A percentile compares a stretch with the other conserved stretches of the same genome.
Conservation (phyloP, 1,284 basidiomycete genomes). For the Ganoderma lingzhi region DNA sequence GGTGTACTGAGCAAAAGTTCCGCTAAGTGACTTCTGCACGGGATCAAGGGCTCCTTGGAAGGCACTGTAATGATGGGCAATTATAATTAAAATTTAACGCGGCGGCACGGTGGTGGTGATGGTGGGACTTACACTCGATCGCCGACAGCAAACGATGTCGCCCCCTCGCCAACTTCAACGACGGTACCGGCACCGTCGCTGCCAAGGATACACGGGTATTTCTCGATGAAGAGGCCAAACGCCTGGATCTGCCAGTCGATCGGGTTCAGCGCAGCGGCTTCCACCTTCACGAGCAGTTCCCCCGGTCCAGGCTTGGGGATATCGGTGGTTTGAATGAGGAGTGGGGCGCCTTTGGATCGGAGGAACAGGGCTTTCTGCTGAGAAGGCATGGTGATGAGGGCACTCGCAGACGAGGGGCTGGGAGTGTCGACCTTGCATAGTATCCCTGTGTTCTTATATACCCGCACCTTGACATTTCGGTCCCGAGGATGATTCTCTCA, state of each 20-base stretch:
- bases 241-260: constrained; percentile 48
- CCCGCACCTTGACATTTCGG: neutral
- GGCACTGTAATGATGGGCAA: neutral
- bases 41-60: constrained; percentile 11
- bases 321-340: constrained; percentile 30
- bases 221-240: constrained; percentile 42
- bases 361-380: constrained; percentile 41
- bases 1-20: constrained; percentile 51
- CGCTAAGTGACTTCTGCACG: constrained; percentile 49
- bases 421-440: neutral
- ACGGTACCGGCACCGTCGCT: constrained; percentile 67
- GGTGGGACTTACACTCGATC: constrained; percentile 60
- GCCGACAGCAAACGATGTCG: constrained; percentile 58
- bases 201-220: constrained; percentile 58
- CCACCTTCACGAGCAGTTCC: constrained; percentile 50
- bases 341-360: constrained; percentile 29
- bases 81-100: neutral
- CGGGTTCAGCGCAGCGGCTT: constrained; percentile 52
- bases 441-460: neutral
- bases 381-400: constrained; percentile 16
- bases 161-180: constrained; percentile 58
- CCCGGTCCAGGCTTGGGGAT: constrained; percentile 46
- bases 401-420: neutral
- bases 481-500: neutral
- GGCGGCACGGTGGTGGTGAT: neutral